Evolutionary conservation across 164 flowering plant species (phyloP).

Genomic region (Chimonanthus praecox): DNA sequence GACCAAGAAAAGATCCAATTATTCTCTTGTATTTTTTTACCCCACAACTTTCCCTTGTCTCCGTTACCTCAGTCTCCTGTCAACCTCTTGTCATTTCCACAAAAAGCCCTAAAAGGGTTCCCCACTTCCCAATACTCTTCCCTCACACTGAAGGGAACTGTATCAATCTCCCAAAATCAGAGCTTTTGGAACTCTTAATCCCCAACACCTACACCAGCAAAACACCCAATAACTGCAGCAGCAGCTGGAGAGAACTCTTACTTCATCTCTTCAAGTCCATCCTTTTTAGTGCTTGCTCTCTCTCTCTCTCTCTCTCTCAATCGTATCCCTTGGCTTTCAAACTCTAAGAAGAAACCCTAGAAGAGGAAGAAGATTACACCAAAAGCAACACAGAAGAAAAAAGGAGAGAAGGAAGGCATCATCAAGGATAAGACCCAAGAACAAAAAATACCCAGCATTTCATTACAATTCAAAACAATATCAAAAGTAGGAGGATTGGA

Average conservation of each 20-base stretch:
- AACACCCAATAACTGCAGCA: neutral
- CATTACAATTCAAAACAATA: too few species aligned
- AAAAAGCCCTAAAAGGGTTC: conserved; percentile 19
- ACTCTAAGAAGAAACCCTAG: neutral
- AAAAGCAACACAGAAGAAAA: neutral
- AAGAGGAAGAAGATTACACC: neutral
- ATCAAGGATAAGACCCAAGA: neutral
- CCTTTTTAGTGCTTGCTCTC: neutral
- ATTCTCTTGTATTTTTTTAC: neutral
- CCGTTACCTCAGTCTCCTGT: conserved; percentile 16
- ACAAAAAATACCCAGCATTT: neutral
- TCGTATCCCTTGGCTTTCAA: neutral
- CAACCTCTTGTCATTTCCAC: conserved; percentile 25
- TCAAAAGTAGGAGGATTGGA: too few species aligned
- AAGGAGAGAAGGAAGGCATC: neutral
- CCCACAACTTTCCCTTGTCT: conserved; percentile 20
- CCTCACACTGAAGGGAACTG: neutral
- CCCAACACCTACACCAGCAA: neutral
- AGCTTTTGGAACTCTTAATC: neutral
- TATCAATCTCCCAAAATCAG: neutral
- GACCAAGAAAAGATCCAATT: too few species aligned
- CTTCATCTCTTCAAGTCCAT: neutral
- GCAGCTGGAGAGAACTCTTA: neutral
- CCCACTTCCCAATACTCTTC: neutral
- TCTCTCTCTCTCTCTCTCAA: neutral